Evolutionary conservation across 352 stramenopile species (phyloP).

Genomic region (Phytophthora pisi): DNA sequence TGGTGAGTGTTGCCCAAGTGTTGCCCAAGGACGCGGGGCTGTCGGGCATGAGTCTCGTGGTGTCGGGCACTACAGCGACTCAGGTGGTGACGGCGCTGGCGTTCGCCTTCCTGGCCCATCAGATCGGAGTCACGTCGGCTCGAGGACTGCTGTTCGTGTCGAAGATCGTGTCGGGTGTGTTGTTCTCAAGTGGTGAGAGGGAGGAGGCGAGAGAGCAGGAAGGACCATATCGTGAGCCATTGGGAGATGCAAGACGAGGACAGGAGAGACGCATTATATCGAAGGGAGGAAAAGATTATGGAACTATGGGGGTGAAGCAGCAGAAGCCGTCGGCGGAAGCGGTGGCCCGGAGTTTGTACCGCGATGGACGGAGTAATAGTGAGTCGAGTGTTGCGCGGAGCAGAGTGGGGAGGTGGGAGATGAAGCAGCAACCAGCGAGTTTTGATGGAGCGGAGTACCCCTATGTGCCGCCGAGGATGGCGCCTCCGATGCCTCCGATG

Average conservation of each 20-base stretch:
- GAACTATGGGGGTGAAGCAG: conserved; percentile 29
- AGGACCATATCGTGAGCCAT: background rate
- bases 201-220: conserved; percentile 9
- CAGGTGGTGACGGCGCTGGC: conserved; percentile 53
- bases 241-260: background rate
- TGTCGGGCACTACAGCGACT: conserved; percentile 14
- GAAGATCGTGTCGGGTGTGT: conserved; percentile 41
- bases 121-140: conserved; percentile 55
- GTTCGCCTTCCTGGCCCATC: conserved; percentile 67
- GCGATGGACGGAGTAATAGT: conserved; percentile 19
- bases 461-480: conserved; percentile 23
- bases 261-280: conserved; percentile 1
- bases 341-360: conserved; percentile 32
- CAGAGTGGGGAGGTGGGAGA: background rate
- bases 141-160: conserved; percentile 52
- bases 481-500: conserved; percentile 11
- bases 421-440: conserved; percentile 13
- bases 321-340: conserved; percentile 30
- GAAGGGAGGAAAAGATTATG: conserved; percentile 9
- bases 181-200: conserved; percentile 38
- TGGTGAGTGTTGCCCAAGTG: conserved; percentile 48
- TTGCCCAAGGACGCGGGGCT: conserved; percentile 28
- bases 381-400: conserved; percentile 21
- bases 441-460: conserved; percentile 21
- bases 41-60: conserved; percentile 23